Conservation (phyloP, 2,329 filamentous ascomycete species). For the Dactylellina leptospora region DNA sequence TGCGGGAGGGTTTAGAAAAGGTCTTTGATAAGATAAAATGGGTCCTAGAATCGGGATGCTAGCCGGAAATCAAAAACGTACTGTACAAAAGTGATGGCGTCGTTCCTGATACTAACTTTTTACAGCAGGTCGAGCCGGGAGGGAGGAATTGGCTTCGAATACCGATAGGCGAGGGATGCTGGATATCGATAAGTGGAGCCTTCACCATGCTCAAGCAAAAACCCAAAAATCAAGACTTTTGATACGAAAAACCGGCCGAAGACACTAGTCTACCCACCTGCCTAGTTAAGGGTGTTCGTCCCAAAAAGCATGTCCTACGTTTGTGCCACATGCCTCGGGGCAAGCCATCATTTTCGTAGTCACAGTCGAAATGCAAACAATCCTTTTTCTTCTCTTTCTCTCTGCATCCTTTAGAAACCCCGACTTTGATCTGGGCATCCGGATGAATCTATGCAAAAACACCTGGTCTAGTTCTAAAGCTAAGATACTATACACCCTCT, state of each 20-base stretch:
- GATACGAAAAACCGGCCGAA: constrained; percentile 11
- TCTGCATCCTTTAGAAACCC: too few species aligned
- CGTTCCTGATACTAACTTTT: constrained; percentile 42
- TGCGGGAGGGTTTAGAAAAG: background rate
- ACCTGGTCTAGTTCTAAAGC: too few species aligned
- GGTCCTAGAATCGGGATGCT: background rate
- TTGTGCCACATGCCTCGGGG: background rate
- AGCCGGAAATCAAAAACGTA: background rate
- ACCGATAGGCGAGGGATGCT: constrained; percentile 38
- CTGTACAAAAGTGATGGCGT: background rate
- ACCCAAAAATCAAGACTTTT: background rate
- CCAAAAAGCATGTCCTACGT: background rate
- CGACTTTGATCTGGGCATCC: too few species aligned
- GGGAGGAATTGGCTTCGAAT: constrained; percentile 9
- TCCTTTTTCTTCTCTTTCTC: too few species aligned
- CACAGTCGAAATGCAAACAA: too few species aligned
- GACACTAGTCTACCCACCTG: constrained; percentile 10
- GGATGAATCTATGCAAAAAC: background rate
- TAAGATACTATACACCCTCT: too few species aligned
- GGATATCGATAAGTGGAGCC: constrained; percentile 12
- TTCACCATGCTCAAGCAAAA: too few species aligned
- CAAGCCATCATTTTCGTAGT: background rate
- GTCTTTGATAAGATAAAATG: background rate
- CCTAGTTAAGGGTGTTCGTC: background rate
- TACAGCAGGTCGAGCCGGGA: constrained; percentile 39